Percentiles rank a stretch among this genome's conserved stretches.
Conservation (phyloP, 768 basidiomycete genomes). For the Filobasidium floriforme region DNA sequence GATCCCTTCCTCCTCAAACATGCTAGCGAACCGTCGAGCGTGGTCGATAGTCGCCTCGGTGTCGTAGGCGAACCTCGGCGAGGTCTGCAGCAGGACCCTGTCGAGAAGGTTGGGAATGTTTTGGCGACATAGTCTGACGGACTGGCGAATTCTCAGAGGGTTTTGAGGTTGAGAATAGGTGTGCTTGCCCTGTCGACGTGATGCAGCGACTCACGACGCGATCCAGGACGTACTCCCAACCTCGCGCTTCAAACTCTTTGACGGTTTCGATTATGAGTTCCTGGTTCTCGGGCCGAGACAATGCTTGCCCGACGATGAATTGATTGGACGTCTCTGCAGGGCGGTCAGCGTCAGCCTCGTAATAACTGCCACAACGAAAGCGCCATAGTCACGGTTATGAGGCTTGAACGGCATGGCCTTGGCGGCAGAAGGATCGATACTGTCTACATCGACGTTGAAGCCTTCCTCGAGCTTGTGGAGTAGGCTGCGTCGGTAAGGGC, state of each 20-base stretch:
- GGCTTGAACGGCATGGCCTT: conserved; percentile 32
- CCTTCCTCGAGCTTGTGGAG: neutral
- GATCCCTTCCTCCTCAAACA: neutral
- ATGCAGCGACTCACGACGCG: neutral
- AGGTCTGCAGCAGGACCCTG: conserved; percentile 35
- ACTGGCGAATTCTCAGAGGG: conserved; percentile 26
- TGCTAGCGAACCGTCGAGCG: conserved; percentile 29
- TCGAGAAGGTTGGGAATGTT: conserved; percentile 29
- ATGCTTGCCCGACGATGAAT: conserved; percentile 26
- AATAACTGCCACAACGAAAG: neutral
- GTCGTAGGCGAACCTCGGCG: conserved; percentile 31
- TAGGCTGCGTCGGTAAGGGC: neutral
- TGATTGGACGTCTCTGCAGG: conserved; percentile 33
- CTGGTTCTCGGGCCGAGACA: conserved; percentile 35
- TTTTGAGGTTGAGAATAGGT: conserved; percentile 13
- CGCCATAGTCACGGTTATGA: conserved; percentile 23
- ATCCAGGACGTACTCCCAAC: neutral
- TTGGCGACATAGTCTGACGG: conserved; percentile 14
- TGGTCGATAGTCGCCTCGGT: conserved; percentile 29
- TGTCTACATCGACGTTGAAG: conserved; percentile 34
- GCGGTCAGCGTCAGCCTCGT: neutral
- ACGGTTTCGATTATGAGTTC: conserved; percentile 32
- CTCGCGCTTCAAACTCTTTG: conserved; percentile 20
- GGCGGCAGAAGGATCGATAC: conserved; percentile 32
- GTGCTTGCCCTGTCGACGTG: too few relatives aligned